Evolutionary conservation across 2,329 filamentous ascomycete genomes (phyloP).

Genomic region (Fusarium sp.): DNA sequence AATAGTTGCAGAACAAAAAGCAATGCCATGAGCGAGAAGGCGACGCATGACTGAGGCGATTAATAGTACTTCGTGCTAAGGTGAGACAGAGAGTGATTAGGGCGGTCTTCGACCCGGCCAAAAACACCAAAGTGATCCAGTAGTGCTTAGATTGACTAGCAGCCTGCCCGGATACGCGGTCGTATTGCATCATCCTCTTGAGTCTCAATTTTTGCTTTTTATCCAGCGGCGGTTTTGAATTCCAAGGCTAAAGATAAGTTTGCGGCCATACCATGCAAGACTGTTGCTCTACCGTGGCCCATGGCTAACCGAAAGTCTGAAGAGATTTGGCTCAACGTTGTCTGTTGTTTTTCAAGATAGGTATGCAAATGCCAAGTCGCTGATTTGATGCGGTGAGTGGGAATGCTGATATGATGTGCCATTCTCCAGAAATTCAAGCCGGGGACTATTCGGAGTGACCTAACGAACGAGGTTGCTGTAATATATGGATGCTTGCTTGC

Average conservation of each 20-base stretch:
- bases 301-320: constrained; percentile 7
- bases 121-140: constrained; percentile 37
- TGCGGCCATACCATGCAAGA: constrained; percentile 8
- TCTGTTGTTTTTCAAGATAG: constrained; percentile 18
- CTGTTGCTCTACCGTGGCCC: constrained; percentile 1
- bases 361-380: constrained; percentile 28
- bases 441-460: constrained; percentile 22
- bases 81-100: constrained; percentile 43
- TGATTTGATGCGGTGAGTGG: constrained; percentile 35
- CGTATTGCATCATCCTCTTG: constrained; percentile 42
- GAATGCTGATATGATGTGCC: constrained; percentile 32
- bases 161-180: constrained; percentile 31
- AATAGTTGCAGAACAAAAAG: constrained; percentile 38
- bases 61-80: constrained; percentile 26
- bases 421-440: constrained; percentile 37
- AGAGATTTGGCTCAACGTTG: constrained; percentile 8
- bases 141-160: constrained; percentile 30
- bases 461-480: constrained; percentile 9
- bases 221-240: constrained; percentile 23
- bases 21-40: constrained; percentile 15
- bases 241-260: constrained; percentile 19
- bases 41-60: constrained; percentile 39
- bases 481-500: neutral
- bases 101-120: constrained; percentile 34
- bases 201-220: constrained; percentile 34